Evolutionary conservation across 176 grass and related monocot genomes (phyloP).

Genomic region (Chloris gayana): DNA sequence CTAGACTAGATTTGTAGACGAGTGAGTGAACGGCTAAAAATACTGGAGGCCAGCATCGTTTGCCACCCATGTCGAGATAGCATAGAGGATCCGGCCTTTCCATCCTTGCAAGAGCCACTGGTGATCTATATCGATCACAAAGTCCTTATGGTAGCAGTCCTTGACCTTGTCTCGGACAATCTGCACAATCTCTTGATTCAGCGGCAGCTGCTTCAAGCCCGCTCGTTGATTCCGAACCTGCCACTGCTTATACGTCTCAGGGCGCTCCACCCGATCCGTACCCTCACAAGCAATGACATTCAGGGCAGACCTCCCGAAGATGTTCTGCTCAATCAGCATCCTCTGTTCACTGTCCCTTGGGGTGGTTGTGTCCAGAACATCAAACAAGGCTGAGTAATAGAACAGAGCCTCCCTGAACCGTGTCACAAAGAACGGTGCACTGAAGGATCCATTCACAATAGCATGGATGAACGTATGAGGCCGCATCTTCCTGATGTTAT

Average conservation of each 20-base stretch:
- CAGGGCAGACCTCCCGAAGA: constrained; percentile 64
- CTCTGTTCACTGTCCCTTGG: constrained; percentile 71
- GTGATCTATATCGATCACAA: constrained; percentile 74
- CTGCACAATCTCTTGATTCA: constrained; percentile 54
- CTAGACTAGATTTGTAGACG: constrained; percentile 8
- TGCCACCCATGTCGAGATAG: constrained; percentile 62
- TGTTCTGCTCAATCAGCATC: constrained; percentile 70
- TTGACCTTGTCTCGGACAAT: constrained; percentile 52
- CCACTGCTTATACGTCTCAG: constrained; percentile 91
- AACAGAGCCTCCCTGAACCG: constrained; percentile 79
- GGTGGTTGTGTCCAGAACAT: constrained; percentile 71
- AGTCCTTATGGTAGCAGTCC: constrained; percentile 73
- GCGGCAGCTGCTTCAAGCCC: constrained; percentile 68
- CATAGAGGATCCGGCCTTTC: constrained; percentile 81
- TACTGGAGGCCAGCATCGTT: constrained; percentile 44
- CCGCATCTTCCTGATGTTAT: constrained; percentile 62
- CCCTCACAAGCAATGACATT: constrained; percentile 84
- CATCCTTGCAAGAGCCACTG: constrained; percentile 84
- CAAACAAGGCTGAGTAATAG: constrained; percentile 73
- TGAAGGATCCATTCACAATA: constrained; percentile 72
- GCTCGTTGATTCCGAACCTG: constrained; percentile 77
- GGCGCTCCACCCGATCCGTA: constrained; percentile 72
- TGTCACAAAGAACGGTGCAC: constrained; percentile 83
- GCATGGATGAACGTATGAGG: constrained; percentile 66
- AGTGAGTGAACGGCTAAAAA: constrained; percentile 24